phyloP scores from a whole-genome alignment of 805 yeast species.

The Cyberlindnera xylosilytica region DNA sequence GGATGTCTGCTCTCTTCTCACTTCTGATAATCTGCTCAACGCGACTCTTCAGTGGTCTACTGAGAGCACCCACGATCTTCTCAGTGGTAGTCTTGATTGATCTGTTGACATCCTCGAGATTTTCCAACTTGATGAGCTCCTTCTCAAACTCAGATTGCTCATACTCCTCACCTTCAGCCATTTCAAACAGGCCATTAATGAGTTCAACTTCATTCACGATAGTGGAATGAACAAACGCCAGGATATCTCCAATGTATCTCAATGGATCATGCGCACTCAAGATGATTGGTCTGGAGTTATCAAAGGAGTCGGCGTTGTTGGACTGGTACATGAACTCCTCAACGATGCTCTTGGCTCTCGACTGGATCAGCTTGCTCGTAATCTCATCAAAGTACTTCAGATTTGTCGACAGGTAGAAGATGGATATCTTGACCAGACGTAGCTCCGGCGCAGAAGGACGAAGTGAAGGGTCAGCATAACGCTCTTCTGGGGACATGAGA shows the following conservation, averaged over 20 bases:
- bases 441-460: conserved; percentile 6
- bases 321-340: conserved; percentile 68
- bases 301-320: conserved; percentile 28
- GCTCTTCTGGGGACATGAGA: conserved; percentile 11
- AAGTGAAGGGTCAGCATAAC: conserved; percentile 15
- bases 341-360: conserved; percentile 59
- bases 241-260: conserved; percentile 78
- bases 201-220: conserved; percentile 86
- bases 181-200: conserved; percentile 57
- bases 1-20: conserved; percentile 53
- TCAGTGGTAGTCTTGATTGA: conserved; percentile 38
- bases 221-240: conserved; percentile 84
- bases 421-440: conserved; percentile 30
- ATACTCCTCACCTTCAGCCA: conserved; percentile 25
- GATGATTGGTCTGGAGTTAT: conserved; percentile 46
- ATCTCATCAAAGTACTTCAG: conserved; percentile 55
- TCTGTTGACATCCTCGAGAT: conserved; percentile 17
- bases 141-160: conserved; percentile 32
- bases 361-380: conserved; percentile 58
- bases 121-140: conserved; percentile 22
- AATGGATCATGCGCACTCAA: conserved; percentile 76
- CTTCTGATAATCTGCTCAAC: conserved; percentile 66
- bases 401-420: conserved; percentile 37
- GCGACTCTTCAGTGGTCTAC: conserved; percentile 58
- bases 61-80: conserved; percentile 49